Conservation (phyloP, 257 asterid genomes). For the Nicotiana obtusifolia region DNA sequence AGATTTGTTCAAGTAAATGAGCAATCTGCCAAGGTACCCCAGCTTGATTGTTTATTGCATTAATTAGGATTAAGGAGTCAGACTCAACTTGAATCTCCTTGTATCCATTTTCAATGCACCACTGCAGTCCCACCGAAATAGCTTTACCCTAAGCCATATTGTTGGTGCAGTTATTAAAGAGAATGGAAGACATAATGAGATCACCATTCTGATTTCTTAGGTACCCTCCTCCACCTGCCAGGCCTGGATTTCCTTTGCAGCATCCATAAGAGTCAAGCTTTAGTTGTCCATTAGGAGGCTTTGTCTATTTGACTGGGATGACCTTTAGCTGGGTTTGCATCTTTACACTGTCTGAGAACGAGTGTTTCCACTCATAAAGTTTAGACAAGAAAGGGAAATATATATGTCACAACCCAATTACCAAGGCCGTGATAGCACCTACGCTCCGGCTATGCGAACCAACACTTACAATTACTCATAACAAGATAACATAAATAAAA, state of each 20-base stretch:
- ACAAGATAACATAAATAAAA: too few species aligned
- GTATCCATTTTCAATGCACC: background rate
- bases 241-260: background rate
- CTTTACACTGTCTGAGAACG: background rate
- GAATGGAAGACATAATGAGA: background rate
- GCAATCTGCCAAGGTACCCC: background rate
- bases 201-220: background rate
- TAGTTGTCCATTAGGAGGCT: too few species aligned
- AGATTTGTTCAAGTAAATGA: background rate
- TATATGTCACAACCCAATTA: background rate
- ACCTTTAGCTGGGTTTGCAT: background rate
- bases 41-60: background rate
- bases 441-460: too few species aligned
- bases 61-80: background rate
- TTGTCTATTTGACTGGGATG: background rate
- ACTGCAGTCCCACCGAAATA: background rate
- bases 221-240: background rate
- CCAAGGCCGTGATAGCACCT: too few species aligned
- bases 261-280: background rate
- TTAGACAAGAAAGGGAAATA: background rate
- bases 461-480: too few species aligned
- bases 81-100: background rate
- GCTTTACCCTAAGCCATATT: background rate
- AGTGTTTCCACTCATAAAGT: background rate
- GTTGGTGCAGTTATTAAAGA: background rate